Evolutionary conservation across 495 filamentous ascomycete genomes (phyloP).

Genomic region (Ascobolus immersus): DNA sequence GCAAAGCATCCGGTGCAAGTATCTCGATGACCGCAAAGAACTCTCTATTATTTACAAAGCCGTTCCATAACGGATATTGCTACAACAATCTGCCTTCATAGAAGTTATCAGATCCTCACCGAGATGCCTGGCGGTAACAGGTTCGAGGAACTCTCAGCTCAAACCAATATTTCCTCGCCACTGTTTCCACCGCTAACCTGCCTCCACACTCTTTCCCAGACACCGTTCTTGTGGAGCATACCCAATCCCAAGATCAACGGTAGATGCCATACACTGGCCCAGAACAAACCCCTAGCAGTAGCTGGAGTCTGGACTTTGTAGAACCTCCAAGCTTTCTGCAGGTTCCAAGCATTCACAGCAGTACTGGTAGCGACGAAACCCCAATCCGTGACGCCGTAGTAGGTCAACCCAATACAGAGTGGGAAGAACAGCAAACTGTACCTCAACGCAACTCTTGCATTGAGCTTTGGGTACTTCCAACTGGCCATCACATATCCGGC

Average conservation of each 20-base stretch:
- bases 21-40: too few species aligned
- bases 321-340: constrained; percentile 55
- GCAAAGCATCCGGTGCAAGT: too few species aligned
- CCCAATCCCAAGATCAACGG: constrained; percentile 76
- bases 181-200: constrained; percentile 20
- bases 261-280: constrained; percentile 93
- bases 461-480: constrained; percentile 65
- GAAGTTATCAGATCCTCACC: too few species aligned
- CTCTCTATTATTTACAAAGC: too few species aligned
- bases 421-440: constrained; percentile 78
- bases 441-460: constrained; percentile 60
- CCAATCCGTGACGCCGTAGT: constrained; percentile 59
- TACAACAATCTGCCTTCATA: too few species aligned
- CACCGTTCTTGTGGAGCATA: constrained; percentile 78
- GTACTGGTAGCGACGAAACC: constrained; percentile 59
- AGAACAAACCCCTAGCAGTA: constrained; percentile 66
- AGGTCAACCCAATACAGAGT: constrained; percentile 60
- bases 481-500: constrained; percentile 79
- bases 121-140: too few species aligned
- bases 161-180: too few species aligned
- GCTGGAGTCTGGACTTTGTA: constrained; percentile 52
- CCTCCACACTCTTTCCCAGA: constrained; percentile 64
- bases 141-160: too few species aligned
- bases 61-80: too few species aligned
- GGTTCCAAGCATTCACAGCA: constrained; percentile 68